phyloP scores from a whole-genome alignment of 257 asterid species.

The Ajuga chamaepitys region DNA sequence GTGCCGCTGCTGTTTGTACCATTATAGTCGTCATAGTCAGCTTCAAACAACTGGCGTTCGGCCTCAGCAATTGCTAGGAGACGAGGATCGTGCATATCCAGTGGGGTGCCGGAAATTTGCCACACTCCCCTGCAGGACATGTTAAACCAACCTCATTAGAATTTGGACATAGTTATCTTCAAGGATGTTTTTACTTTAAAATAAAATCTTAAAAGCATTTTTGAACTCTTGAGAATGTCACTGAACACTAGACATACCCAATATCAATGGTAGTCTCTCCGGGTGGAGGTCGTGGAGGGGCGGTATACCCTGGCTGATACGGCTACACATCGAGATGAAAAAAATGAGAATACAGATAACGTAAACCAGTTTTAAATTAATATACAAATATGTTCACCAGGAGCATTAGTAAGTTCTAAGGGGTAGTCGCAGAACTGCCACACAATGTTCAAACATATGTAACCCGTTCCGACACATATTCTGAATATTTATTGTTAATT shows the following conservation, averaged over 20 bases:
- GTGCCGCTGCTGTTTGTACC: slow-evolving; percentile 73
- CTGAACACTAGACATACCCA: slow-evolving; percentile 52
- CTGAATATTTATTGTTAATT: too few species aligned
- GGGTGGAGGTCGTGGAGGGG: slow-evolving; percentile 66
- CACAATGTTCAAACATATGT: too few species aligned
- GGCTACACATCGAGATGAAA: slow-evolving; percentile 40
- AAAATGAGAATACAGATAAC: not conserved
- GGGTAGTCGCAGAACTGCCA: too few species aligned
- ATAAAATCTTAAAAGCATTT: not conserved
- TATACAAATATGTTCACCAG: too few species aligned
- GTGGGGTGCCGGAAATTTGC: slow-evolving; percentile 80
- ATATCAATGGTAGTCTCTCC: slow-evolving; percentile 77
- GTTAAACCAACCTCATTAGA: not conserved
- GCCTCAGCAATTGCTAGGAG: slow-evolving; percentile 90
- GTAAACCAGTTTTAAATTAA: too few species aligned
- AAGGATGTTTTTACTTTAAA: not conserved
- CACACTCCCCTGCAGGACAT: slow-evolving; percentile 64
- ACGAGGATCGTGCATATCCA: slow-evolving; percentile 83
- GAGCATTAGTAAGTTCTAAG: too few species aligned
- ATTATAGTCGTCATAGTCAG: slow-evolving; percentile 82
- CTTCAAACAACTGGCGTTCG: slow-evolving; percentile 82
- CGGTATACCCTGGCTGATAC: slow-evolving; percentile 85
- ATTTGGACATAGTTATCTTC: slow-evolving; percentile 8
- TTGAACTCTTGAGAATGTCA: too few species aligned
- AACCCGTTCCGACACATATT: too few species aligned